phyloP scores from a whole-genome alignment of 202 grass and related monocot species.

The Carex sylvatica region DNA sequence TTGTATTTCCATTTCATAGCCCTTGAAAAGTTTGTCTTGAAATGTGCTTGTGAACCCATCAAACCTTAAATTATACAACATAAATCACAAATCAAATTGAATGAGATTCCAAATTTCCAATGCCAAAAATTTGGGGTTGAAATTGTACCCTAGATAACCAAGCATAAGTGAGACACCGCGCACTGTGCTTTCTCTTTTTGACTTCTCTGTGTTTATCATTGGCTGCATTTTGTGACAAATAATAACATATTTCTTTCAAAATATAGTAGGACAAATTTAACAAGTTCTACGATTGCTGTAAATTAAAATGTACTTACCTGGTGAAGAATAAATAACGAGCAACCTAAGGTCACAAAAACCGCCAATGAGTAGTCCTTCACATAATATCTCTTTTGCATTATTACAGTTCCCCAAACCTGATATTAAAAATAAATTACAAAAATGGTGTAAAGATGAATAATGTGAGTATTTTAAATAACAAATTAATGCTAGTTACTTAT shows the following conservation, averaged over 20 bases:
- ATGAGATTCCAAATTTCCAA: not conserved
- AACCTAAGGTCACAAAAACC: slow-evolving; percentile 70
- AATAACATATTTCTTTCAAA: slow-evolving; percentile 13
- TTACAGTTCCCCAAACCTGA: slow-evolving; percentile 82
- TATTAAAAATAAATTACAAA: not conserved
- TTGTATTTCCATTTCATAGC: slow-evolving; percentile 98
- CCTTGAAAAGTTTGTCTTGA: slow-evolving; percentile 99
- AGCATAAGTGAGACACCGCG: slow-evolving; percentile 92
- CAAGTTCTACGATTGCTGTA: not conserved
- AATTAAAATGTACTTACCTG: slow-evolving; percentile 47
- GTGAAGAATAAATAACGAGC: slow-evolving; percentile 82
- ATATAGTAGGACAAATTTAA: not conserved
- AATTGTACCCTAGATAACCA: slow-evolving; percentile 90
- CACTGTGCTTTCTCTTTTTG: slow-evolving; percentile 84
- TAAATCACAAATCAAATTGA: slow-evolving; percentile 6
- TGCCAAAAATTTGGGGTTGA: slow-evolving; percentile 3
- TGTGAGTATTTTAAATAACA: not conserved
- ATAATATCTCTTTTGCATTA: slow-evolving; percentile 96
- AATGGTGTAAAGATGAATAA: not conserved
- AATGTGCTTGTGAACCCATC: slow-evolving; percentile 99
- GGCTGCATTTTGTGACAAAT: slow-evolving; percentile 47
- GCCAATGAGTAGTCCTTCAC: slow-evolving; percentile 85
- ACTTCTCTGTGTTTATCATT: slow-evolving; percentile 57
- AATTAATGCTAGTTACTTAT: not conserved
- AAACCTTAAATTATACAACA: slow-evolving; percentile 49